These are phyloP conservation scores for Saksenaea vasiformis DNA, from an alignment of 371 early-diverging fungal species.

Conservation along the genomic window DNA sequence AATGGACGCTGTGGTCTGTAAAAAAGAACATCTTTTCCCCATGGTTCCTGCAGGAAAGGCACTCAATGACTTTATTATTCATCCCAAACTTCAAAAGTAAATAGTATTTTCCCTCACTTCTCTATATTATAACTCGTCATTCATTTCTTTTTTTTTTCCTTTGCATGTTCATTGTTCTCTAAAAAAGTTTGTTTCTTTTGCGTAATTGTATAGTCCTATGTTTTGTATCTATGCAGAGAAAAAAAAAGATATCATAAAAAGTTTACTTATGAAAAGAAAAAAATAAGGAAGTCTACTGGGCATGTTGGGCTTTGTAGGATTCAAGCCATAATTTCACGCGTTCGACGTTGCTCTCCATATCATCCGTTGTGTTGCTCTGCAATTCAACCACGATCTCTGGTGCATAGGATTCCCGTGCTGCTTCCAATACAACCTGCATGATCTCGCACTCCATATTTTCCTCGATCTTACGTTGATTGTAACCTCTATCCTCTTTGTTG, in stretches of 20 bases:
- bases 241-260: neutral
- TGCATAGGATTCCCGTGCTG: constrained; percentile 84
- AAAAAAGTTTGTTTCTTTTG: neutral
- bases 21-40: constrained; percentile 92
- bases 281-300: constrained; percentile 13
- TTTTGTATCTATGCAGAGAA: constrained; percentile 3
- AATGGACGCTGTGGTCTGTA: constrained; percentile 88
- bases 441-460: constrained; percentile 99
- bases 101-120: neutral
- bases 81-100: constrained; percentile 43
- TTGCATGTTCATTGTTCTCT: constrained; percentile 3
- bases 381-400: constrained; percentile 83
- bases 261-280: neutral
- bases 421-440: constrained; percentile 95
- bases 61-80: constrained; percentile 80
- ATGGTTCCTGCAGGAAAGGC: constrained; percentile 97
- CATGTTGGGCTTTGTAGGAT: constrained; percentile 39
- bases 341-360: constrained; percentile 90
- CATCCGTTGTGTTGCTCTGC: constrained; percentile 75
- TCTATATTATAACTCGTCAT: neutral
- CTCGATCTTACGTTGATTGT: constrained; percentile 85
- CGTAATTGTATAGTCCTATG: neutral
- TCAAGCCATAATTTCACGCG: constrained; percentile 74
- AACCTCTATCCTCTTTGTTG: constrained; percentile 62
- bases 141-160: neutral